Conservation (phyloP, 108 stramenopile genomes). For the Cyclotella baltica region DNA sequence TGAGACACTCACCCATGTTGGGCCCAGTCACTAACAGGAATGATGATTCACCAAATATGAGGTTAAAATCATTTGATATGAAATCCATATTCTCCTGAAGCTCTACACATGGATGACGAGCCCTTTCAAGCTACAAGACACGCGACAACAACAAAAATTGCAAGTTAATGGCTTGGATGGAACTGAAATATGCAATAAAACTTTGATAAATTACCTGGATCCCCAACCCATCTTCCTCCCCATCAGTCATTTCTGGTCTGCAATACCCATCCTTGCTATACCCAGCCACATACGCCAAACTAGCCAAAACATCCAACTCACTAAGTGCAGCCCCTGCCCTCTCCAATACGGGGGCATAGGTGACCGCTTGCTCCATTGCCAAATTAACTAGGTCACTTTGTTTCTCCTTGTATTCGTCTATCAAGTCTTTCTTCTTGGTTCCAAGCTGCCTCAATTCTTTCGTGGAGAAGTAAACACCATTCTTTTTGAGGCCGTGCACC, state of each 20-base stretch:
- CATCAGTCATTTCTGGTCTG: constrained; percentile 89
- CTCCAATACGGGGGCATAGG: constrained; percentile 89
- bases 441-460: constrained; percentile 70
- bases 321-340: constrained; percentile 62
- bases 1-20: constrained; percentile 86
- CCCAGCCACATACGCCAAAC: constrained; percentile 90
- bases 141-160: not conserved
- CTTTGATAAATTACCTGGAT: constrained; percentile 63
- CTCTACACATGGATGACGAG: constrained; percentile 98
- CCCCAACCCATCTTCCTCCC: constrained; percentile 79
- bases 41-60: constrained; percentile 70
- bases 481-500: constrained; percentile 87
- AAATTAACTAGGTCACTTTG: constrained; percentile 77
- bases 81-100: constrained; percentile 89
- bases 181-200: not conserved
- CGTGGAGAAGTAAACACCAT: constrained; percentile 96
- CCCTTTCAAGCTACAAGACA: constrained; percentile 61
- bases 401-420: constrained; percentile 76
- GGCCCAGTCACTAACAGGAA: constrained; percentile 96
- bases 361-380: constrained; percentile 83
- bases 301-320: constrained; percentile 86
- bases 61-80: constrained; percentile 95
- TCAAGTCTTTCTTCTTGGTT: constrained; percentile 63
- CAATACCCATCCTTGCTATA: constrained; percentile 84
- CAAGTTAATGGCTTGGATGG: not conserved